Evolutionary conservation across 2,329 filamentous ascomycete species (phyloP).

Genomic region (Penicillium sclerotigenum): DNA sequence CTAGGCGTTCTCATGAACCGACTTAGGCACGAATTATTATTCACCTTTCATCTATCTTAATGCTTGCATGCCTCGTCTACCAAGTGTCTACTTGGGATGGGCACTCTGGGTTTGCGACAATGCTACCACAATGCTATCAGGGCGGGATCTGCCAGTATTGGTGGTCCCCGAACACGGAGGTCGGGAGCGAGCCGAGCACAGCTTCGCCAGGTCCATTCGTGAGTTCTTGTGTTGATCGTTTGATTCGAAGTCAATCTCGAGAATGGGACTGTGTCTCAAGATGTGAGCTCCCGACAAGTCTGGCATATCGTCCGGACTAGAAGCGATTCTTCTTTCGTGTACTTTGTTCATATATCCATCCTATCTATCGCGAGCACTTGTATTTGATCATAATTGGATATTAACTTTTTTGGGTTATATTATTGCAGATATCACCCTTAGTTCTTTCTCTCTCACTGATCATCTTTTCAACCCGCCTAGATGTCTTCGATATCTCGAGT

Average conservation of each 20-base stretch:
- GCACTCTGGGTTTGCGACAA: slow-evolving; percentile 2
- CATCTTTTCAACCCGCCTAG: neutral
- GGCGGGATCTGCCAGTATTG: neutral
- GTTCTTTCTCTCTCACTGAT: neutral
- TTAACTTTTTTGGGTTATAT: neutral
- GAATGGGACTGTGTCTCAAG: neutral
- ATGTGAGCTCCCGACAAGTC: neutral
- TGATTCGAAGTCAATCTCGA: neutral
- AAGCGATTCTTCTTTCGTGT: slow-evolving; percentile 4
- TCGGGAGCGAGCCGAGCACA: neutral
- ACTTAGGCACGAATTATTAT: neutral
- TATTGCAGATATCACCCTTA: neutral
- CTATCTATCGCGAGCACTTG: neutral
- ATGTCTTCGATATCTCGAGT: neutral
- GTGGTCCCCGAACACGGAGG: neutral
- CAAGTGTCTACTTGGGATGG: neutral
- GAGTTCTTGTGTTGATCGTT: neutral
- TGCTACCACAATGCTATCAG: neutral
- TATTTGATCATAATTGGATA: slow-evolving; percentile 6
- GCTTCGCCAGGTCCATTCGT: neutral
- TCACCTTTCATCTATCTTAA: slow-evolving; percentile 4
- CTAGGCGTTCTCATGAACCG: neutral
- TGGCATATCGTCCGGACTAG: slow-evolving; percentile 5
- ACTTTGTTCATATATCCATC: slow-evolving; percentile 8
- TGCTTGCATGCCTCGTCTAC: slow-evolving; percentile 7